These are phyloP conservation scores for Thermochaetoides thermophila DNA, from an alignment of 495 filamentous ascomycete genomes.

Conservation along the genomic window DNA sequence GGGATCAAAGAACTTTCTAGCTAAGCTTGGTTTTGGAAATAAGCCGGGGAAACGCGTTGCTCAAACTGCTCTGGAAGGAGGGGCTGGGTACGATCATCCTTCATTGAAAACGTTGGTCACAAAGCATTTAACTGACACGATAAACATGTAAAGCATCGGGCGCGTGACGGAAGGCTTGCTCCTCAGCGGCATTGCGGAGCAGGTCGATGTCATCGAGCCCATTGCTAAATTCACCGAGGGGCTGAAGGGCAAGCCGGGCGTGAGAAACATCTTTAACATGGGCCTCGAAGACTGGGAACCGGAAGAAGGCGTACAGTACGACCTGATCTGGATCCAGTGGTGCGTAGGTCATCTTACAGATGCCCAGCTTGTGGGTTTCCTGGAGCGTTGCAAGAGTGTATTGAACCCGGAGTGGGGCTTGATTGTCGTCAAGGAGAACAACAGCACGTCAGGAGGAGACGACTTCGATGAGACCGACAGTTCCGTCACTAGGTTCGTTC, in stretches of 20 bases:
- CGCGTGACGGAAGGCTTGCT: slow-evolving; percentile 34
- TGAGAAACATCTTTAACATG: slow-evolving; percentile 51
- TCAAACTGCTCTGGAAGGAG: slow-evolving; percentile 33
- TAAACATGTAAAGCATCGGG: slow-evolving; percentile 32
- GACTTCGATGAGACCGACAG: slow-evolving; percentile 66
- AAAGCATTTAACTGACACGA: slow-evolving; percentile 1
- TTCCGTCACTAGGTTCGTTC: slow-evolving; percentile 63
- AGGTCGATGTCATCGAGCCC: slow-evolving; percentile 38
- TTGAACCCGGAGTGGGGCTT: slow-evolving; percentile 33
- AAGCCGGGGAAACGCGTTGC: slow-evolving; percentile 15
- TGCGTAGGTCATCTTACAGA: slow-evolving; percentile 88
- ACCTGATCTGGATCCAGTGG: slow-evolving; percentile 71
- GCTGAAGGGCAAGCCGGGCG: slow-evolving; percentile 25
- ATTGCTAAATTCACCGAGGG: slow-evolving; percentile 41
- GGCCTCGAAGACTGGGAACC: slow-evolving; percentile 67
- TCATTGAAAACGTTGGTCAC: no score
- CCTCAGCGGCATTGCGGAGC: slow-evolving; percentile 8
- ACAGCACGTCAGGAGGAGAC: slow-evolving; percentile 48
- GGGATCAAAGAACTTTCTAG: slow-evolving; percentile 59
- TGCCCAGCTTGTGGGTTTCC: slow-evolving; percentile 50
- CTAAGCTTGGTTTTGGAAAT: slow-evolving; percentile 49
- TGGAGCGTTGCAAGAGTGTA: slow-evolving; percentile 43
- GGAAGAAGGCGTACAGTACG: slow-evolving; percentile 34
- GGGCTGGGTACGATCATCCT: slow-evolving; percentile 29
- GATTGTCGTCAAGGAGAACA: slow-evolving; percentile 82